Evolutionary conservation across 2,329 filamentous ascomycete species (phyloP).

Genomic region (Claviceps pazoutovae): DNA sequence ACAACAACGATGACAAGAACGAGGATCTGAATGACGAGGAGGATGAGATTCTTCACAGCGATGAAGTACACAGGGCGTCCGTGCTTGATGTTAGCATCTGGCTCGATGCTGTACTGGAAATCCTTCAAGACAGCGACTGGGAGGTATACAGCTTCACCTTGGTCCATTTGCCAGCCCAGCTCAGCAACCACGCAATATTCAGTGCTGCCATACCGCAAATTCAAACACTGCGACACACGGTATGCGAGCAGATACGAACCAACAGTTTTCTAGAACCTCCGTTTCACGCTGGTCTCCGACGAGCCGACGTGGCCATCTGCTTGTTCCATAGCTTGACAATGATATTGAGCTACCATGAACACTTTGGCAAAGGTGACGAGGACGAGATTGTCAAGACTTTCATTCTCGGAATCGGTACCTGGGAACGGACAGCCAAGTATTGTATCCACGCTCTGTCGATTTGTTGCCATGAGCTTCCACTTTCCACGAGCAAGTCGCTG

Average conservation of each 20-base stretch:
- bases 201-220: constrained; percentile 59
- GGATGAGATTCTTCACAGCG: constrained; percentile 11
- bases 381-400: constrained; percentile 84
- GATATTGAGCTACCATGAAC: constrained; percentile 77
- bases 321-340: constrained; percentile 78
- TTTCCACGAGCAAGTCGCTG: constrained; percentile 72
- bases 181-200: constrained; percentile 84
- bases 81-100: constrained; percentile 50
- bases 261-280: constrained; percentile 74
- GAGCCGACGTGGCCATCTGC: constrained; percentile 78
- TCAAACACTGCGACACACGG: constrained; percentile 55
- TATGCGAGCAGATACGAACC: constrained; percentile 72
- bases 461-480: constrained; percentile 86
- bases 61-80: constrained; percentile 18
- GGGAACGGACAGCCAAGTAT: constrained; percentile 75
- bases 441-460: constrained; percentile 93
- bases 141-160: constrained; percentile 85
- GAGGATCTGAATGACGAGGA: constrained; percentile 4
- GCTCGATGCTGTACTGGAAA: constrained; percentile 62
- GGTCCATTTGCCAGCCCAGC: constrained; percentile 71
- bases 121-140: constrained; percentile 72
- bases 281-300: constrained; percentile 61
- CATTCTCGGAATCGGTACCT: constrained; percentile 67
- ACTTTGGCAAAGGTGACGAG: constrained; percentile 72
- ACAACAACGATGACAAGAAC: not conserved